A percentile compares a stretch with the other conserved stretches of the same genome.
Conservation (phyloP, 768 basidiomycete species). For the Zangia roseola region DNA sequence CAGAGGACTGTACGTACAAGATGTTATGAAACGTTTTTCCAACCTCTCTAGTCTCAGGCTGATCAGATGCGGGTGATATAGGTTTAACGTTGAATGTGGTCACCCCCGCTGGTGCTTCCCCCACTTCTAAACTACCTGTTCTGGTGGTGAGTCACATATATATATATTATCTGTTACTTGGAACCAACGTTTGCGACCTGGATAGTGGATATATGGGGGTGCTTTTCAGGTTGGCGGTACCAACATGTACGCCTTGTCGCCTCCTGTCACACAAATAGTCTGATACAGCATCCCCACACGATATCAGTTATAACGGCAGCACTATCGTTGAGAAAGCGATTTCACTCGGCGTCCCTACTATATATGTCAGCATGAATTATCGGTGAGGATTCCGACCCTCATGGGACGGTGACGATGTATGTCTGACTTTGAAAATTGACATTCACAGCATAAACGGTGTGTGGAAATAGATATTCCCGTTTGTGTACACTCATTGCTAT, state of each 20-base stretch:
- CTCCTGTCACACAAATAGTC: background rate
- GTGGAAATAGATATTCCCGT: background rate
- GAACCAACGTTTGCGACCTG: no score
- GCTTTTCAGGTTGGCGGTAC: conserved; percentile 35
- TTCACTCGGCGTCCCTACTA: conserved; percentile 30
- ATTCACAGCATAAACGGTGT: no score
- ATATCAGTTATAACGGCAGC: conserved; percentile 13
- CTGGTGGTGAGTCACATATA: conserved; percentile 47
- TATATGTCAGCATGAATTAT: conserved; percentile 41
- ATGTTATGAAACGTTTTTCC: no score
- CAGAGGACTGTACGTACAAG: conserved; percentile 51
- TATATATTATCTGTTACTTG: no score
- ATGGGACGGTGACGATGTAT: no score
- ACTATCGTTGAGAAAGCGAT: conserved; percentile 34
- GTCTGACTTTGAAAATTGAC: no score
- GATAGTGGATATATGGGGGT: conserved; percentile 37
- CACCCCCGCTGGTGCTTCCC: conserved; percentile 40
- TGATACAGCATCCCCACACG: no score
- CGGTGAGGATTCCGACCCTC: conserved; percentile 26
- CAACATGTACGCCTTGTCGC: background rate
- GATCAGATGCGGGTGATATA: no score
- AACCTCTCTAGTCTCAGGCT: no score
- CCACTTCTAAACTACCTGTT: conserved; percentile 49
- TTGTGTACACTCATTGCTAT: background rate
- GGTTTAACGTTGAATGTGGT: conserved; percentile 58